Conservation (phyloP, 2,329 filamentous ascomycete genomes). For the Penicillium sclerotigenum region DNA sequence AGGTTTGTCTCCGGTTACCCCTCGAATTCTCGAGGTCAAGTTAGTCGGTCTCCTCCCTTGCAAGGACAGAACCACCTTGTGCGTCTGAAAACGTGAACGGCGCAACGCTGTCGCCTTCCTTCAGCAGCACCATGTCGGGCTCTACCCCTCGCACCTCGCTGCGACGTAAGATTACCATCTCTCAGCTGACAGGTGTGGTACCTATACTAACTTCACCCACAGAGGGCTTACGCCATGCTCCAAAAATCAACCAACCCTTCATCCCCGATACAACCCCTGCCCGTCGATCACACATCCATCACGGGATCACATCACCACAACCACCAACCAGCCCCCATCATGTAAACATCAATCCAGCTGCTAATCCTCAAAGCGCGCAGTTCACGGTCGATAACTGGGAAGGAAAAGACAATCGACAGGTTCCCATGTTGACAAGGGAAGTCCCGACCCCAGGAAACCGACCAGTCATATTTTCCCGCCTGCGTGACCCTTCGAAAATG, state of each 20-base stretch:
- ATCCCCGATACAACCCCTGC: constrained; percentile 39
- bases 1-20: not conserved
- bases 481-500: constrained; percentile 28
- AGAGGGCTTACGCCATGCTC: constrained; percentile 42
- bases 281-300: constrained; percentile 32
- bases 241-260: constrained; percentile 40
- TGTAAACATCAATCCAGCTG: constrained; percentile 28
- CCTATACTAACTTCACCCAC: constrained; percentile 13
- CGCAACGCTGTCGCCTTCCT: not conserved
- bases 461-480: constrained; percentile 35
- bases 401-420: constrained; percentile 34
- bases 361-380: constrained; percentile 31
- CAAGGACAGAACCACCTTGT: not conserved
- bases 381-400: constrained; percentile 37
- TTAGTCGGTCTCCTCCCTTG: not conserved
- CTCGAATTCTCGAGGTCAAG: not conserved
- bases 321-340: constrained; percentile 25
- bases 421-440: constrained; percentile 42
- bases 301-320: constrained; percentile 34
- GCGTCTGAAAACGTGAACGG: not conserved
- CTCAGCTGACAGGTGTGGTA: not conserved
- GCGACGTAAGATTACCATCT: constrained; percentile 17
- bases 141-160: constrained; percentile 26
- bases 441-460: constrained; percentile 45
- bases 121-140: constrained; percentile 19